phyloP scores from a whole-genome alignment of 2,329 filamentous ascomycete genomes.

The Aureobasidium sp. region DNA sequence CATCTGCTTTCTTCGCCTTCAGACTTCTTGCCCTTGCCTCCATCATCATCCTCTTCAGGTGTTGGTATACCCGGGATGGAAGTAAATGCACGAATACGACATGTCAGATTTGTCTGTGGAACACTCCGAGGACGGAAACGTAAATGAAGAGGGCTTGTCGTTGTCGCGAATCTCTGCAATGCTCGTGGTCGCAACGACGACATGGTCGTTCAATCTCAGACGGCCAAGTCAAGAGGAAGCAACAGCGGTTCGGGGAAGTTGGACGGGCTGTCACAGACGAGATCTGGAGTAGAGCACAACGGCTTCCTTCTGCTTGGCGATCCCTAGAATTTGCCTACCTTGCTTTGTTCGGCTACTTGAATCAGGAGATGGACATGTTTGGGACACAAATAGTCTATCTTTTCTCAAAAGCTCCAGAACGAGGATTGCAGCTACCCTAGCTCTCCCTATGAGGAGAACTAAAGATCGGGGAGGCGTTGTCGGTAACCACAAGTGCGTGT shows the following conservation, averaged over 20 bases:
- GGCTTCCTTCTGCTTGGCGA: neutral
- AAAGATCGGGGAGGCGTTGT: neutral
- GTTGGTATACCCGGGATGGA: constrained; percentile 9
- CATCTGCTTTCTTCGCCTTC: constrained; percentile 5
- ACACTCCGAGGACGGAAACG: neutral
- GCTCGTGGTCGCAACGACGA: neutral
- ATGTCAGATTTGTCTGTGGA: neutral
- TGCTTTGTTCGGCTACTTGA: neutral
- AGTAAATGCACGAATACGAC: neutral
- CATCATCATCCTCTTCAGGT: constrained; percentile 12
- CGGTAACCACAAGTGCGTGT: neutral
- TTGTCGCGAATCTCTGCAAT: neutral
- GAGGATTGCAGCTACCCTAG: neutral
- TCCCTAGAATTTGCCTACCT: neutral
- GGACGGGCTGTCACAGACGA: neutral
- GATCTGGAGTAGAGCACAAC: constrained; percentile 6
- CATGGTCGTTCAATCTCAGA: neutral
- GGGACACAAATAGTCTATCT: neutral
- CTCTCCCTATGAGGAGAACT: neutral
- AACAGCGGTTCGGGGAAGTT: neutral
- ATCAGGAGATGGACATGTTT: neutral
- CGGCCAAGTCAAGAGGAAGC: neutral
- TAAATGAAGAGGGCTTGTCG: neutral
- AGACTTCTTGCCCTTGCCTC: neutral
- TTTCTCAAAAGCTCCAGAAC: neutral